phyloP scores from a whole-genome alignment of 345 rosid genomes.

The Citrus australasica region DNA sequence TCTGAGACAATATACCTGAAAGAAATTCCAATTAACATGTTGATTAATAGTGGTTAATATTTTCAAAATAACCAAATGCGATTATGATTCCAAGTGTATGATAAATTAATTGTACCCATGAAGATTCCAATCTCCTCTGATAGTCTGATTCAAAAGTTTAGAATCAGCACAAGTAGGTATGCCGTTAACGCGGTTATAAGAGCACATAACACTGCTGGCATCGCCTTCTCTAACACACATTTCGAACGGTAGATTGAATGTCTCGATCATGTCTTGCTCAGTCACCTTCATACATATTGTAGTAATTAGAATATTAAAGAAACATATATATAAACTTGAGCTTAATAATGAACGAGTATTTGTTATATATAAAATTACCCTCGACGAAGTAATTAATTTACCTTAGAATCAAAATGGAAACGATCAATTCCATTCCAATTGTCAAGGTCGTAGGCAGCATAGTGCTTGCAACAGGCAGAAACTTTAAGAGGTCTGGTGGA shows the following conservation, averaged over 20 bases:
- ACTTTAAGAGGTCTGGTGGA: constrained; percentile 41
- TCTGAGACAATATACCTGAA: constrained; percentile 55
- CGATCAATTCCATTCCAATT: constrained; percentile 37
- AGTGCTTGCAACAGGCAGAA: constrained; percentile 46
- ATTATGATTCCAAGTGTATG: too few species aligned
- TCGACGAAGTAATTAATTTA: not conserved
- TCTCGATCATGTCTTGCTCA: constrained; percentile 36
- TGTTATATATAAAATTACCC: too few species aligned
- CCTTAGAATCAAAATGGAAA: constrained; percentile 26
- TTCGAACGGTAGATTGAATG: constrained; percentile 31
- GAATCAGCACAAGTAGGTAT: constrained; percentile 49
- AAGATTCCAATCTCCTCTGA: constrained; percentile 51
- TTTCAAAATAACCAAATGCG: too few species aligned
- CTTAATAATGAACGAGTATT: too few species aligned
- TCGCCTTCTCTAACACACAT: constrained; percentile 49
- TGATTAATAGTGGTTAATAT: too few species aligned
- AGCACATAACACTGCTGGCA: constrained; percentile 50
- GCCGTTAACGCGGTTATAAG: constrained; percentile 42
- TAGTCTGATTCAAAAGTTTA: constrained; percentile 27
- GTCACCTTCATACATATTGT: constrained; percentile 18
- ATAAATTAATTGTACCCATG: constrained; percentile 32
- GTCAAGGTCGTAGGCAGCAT: constrained; percentile 41
- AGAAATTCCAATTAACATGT: not conserved
- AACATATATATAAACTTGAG: not conserved
- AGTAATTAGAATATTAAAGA: not conserved